Conservation (phyloP, 495 filamentous ascomycete genomes). For the Lophium mytilinum region DNA sequence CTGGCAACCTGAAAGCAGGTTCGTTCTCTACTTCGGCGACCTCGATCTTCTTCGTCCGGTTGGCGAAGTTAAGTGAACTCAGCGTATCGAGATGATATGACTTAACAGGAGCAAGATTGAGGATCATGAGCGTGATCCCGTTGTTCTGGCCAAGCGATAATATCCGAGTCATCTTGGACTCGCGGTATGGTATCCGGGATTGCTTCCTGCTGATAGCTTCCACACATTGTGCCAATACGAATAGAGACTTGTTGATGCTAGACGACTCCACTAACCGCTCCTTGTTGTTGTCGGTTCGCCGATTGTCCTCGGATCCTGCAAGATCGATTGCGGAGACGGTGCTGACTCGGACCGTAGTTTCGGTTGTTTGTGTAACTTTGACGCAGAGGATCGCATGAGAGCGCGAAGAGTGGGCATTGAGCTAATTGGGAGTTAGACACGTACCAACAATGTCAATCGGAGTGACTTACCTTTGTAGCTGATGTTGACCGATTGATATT, state of each 20-base stretch:
- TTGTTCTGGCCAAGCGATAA: conserved; percentile 91
- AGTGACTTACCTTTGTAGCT: conserved; percentile 62
- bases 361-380: conserved; percentile 68
- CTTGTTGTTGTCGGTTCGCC: conserved; percentile 88
- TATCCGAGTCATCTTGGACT: conserved; percentile 96
- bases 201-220: conserved; percentile 82
- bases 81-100: conserved; percentile 92
- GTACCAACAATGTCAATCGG: not conserved
- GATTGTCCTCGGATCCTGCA: conserved; percentile 93
- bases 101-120: conserved; percentile 79
- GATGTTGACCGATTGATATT: conserved; percentile 89
- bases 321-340: conserved; percentile 93
- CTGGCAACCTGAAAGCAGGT: conserved; percentile 65
- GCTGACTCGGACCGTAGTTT: conserved; percentile 62
- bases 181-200: conserved; percentile 80
- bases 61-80: conserved; percentile 89
- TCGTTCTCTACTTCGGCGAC: conserved; percentile 91
- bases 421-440: conserved; percentile 30
- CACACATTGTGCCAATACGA: conserved; percentile 90
- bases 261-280: conserved; percentile 91
- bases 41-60: conserved; percentile 93
- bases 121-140: conserved; percentile 90
- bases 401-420: conserved; percentile 90
- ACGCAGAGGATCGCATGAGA: conserved; percentile 92
- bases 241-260: conserved; percentile 96